Percentiles rank a stretch among this genome's conserved stretches.
phyloP scores from a whole-genome alignment of 768 basidiomycete genomes.

The Lactarius akahatsu region DNA sequence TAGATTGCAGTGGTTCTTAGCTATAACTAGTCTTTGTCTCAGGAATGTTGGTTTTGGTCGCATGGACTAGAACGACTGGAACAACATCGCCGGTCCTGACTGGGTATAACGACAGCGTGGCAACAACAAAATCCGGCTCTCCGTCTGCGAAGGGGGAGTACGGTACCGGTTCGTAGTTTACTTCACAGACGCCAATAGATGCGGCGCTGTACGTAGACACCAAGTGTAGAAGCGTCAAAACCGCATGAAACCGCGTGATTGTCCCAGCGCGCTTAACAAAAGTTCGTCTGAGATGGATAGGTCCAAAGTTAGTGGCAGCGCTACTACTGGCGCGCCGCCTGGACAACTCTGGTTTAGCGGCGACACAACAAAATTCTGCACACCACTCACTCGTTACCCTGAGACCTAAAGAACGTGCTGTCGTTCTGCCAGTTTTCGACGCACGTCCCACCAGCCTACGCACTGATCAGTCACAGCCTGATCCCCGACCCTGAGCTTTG shows the following conservation, averaged over 20 bases:
- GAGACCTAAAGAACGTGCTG: constrained; percentile 13
- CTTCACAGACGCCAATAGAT: not conserved
- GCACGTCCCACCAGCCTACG: constrained; percentile 15
- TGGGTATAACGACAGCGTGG: too few species aligned
- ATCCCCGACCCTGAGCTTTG: constrained; percentile 15
- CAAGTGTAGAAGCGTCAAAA: not conserved
- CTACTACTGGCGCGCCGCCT: not conserved
- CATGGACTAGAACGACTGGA: not conserved
- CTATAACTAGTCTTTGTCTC: constrained; percentile 3
- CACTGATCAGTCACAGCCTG: constrained; percentile 8
- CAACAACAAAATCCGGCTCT: too few species aligned
- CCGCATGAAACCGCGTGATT: too few species aligned
- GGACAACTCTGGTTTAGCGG: not conserved
- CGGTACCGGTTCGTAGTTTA: too few species aligned
- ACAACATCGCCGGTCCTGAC: not conserved
- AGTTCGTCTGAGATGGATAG: not conserved
- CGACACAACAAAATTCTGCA: not conserved
- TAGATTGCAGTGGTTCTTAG: too few species aligned
- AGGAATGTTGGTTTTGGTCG: not conserved
- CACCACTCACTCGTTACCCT: not conserved
- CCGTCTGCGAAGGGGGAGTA: too few species aligned
- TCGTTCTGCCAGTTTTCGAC: constrained; percentile 6
- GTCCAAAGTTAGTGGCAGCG: too few species aligned
- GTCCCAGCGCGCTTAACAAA: not conserved
- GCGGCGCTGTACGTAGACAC: not conserved